Percentiles rank a stretch among this genome's conserved stretches.
Evolutionary conservation across 352 stramenopile genomes (phyloP).

Genomic region (Pythium phragmiticola): DNA sequence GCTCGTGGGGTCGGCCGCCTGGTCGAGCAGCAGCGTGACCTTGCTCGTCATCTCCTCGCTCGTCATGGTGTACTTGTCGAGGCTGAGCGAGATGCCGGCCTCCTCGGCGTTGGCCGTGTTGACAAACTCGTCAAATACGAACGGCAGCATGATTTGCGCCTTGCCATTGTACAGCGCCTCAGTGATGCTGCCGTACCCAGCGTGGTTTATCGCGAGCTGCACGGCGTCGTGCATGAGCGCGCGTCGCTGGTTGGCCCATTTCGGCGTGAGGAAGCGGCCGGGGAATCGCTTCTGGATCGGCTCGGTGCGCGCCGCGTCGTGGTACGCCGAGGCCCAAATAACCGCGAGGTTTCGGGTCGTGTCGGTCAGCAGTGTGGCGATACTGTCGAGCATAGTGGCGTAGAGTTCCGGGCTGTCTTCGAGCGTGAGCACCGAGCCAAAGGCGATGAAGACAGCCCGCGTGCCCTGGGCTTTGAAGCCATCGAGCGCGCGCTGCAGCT

Average conservation of each 20-base stretch:
- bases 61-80: constrained; percentile 32
- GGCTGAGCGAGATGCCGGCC: constrained; percentile 23
- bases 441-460: constrained; percentile 24
- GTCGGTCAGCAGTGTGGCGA: constrained; percentile 17
- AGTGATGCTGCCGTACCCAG: constrained; percentile 25
- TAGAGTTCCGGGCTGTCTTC: constrained; percentile 27
- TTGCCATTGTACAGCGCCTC: constrained; percentile 28
- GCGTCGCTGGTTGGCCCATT: constrained; percentile 26
- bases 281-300: constrained; percentile 22
- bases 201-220: constrained; percentile 27
- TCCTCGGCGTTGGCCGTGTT: constrained; percentile 24
- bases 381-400: constrained; percentile 22
- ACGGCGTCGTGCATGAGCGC: constrained; percentile 29
- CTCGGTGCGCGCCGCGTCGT: constrained; percentile 14
- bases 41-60: constrained; percentile 26
- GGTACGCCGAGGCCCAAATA: constrained; percentile 24
- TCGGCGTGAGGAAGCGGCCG: constrained; percentile 24
- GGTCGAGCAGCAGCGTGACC: constrained; percentile 21
- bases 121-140: constrained; percentile 28
- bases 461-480: constrained; percentile 10
- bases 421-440: constrained; percentile 27
- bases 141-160: constrained; percentile 27
- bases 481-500: constrained; percentile 22
- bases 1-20: constrained; percentile 14
- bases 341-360: constrained; percentile 20